Base-by-base conservation (phyloP, 805 yeast genomes). In the Blastobotrys muscicola region DNA sequence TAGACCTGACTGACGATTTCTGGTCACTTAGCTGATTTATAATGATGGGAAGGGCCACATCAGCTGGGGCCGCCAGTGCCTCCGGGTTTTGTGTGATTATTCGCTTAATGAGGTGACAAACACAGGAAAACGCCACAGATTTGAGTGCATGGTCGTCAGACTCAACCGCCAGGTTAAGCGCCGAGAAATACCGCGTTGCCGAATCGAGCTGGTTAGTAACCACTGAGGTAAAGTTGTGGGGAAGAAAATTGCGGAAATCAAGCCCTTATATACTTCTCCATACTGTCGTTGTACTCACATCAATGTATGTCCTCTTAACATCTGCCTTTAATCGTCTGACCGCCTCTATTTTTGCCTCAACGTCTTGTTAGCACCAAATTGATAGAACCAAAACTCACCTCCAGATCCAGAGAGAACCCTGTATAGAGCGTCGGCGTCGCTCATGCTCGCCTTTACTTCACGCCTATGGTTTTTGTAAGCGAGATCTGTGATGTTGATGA, bases 51-150 rank as follows among this genome's bases (percentile, higher is more conserved):
- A 63, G 54, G 36, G 65, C 62, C 11, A 52, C 48, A 30, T 56
- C 49, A 8, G 65, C 54, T 13, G 61, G 54, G n/a, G 48, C 53
- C n/a, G 52, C 45, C 16, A 68, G 54, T 12, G 56, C 55, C 10
- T 54, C 46, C n/a, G 59, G 56, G 33, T 66, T 60, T 42, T 58
- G 76, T 50, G 64, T 61, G 16, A 68, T 64, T 6, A 68, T 62
- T 8, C 76, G 58, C 46, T 70, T 69, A 16, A 68, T 60, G 11
- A 72, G 50, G 50, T 72, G 71, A 47, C 74, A 69, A 13, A 71
- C 51, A 26, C 74, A 56, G 1, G 74, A 65, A 46, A 71, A 70
- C 0, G 72, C 58, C 11, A 60, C 46, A 1, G 53, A 38, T 10
- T 47, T 49, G n/a, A 53, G 45, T 7, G 46, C 43, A 3, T 39